These are phyloP conservation scores for Euryodendron excelsum DNA, from an alignment of 148 eudicot genomes.

Conservation along the genomic window DNA sequence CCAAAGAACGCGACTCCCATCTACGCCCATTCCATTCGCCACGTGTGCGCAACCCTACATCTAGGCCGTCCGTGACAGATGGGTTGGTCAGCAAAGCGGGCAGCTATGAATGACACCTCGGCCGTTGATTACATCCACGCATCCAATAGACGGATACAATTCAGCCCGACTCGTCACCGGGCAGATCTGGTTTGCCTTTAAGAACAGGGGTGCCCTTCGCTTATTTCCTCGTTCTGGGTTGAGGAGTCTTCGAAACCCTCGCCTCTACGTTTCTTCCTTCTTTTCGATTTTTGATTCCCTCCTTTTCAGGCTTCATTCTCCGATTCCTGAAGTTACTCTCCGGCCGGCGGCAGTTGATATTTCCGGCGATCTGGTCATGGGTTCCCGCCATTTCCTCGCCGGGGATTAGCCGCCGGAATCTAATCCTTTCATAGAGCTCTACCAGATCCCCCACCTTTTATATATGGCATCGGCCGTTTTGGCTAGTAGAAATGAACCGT, in stretches of 20 bases:
- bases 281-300: constrained; percentile 1
- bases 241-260: background rate
- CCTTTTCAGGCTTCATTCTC: background rate
- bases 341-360: background rate
- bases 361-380: constrained; percentile 16
- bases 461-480: constrained; percentile 56
- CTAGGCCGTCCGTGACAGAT: constrained; percentile 34
- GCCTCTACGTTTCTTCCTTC: background rate
- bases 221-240: background rate
- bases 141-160: constrained; percentile 16
- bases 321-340: background rate
- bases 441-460: background rate
- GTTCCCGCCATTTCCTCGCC: constrained; percentile 20
- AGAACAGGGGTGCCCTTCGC: constrained; percentile 28
- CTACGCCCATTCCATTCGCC: constrained; percentile 13
- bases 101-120: background rate
- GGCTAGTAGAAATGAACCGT: constrained; percentile 42
- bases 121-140: constrained; percentile 26
- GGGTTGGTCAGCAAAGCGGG: constrained; percentile 24
- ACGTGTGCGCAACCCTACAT: constrained; percentile 21
- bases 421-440: background rate
- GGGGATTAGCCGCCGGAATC: constrained; percentile 29
- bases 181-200: constrained; percentile 60
- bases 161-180: constrained; percentile 42
- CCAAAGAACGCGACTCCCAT: constrained; percentile 2